Evolutionary conservation across 768 basidiomycete species (phyloP).

Genomic region (Xerocomus brunneocitrinus): DNA sequence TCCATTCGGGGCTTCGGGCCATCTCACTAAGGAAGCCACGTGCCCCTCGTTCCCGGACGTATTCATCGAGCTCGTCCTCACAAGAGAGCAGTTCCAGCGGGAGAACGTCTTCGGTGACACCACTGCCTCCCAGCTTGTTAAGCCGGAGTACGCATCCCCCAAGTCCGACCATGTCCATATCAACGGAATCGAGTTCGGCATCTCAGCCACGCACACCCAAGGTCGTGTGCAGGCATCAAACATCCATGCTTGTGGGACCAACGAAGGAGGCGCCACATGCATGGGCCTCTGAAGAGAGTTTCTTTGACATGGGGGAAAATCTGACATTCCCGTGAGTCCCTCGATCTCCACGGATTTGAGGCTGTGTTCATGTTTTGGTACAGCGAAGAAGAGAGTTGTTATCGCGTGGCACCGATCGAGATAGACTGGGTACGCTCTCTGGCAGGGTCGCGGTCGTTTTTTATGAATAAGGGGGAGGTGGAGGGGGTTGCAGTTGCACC

Average conservation of each 20-base stretch:
- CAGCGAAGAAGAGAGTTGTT: slow-evolving; percentile 8
- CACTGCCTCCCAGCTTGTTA: slow-evolving; percentile 11
- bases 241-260: slow-evolving; percentile 14
- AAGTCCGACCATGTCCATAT: not conserved
- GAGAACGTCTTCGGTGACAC: not conserved
- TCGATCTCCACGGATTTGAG: not conserved
- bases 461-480: slow-evolving; percentile 34
- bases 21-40: slow-evolving; percentile 21
- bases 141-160: slow-evolving; percentile 1
- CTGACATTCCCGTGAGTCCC: slow-evolving; percentile 14
- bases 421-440: slow-evolving; percentile 41
- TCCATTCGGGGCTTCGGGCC: slow-evolving; percentile 32
- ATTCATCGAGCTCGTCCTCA: slow-evolving; percentile 8
- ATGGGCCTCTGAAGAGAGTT: slow-evolving; percentile 2
- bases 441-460: slow-evolving; percentile 41
- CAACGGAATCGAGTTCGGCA: slow-evolving; percentile 4
- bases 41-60: slow-evolving; percentile 1
- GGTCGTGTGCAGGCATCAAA: slow-evolving; percentile 4
- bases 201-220: not conserved
- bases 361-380: not conserved
- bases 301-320: slow-evolving; percentile 1
- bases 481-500: slow-evolving; percentile 26
- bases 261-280: slow-evolving; percentile 8
- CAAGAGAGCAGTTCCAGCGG: not conserved
- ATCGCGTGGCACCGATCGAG: slow-evolving; percentile 4